phyloP scores from a whole-genome alignment of 2,329 filamentous ascomycete species.

The Zasmidium citrigriseum region DNA sequence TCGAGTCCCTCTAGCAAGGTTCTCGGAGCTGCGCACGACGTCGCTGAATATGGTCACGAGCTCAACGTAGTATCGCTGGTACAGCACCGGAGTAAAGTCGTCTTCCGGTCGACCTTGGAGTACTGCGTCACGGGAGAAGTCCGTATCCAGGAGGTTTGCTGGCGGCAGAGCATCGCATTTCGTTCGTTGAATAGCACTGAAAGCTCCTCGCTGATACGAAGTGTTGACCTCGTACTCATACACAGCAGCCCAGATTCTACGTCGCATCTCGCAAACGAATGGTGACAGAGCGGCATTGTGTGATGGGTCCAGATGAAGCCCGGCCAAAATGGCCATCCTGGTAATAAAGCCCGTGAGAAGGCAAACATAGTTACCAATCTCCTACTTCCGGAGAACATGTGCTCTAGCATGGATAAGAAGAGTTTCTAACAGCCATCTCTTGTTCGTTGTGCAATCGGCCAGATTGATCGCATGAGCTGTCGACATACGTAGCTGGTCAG shows the following conservation, averaged over 20 bases:
- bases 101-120: not conserved
- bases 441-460: not conserved
- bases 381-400: not conserved
- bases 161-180: not conserved
- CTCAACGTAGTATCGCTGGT: not conserved
- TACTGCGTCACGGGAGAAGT: not conserved
- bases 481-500: not conserved
- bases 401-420: not conserved
- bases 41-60: not conserved
- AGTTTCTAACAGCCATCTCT: not conserved
- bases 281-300: not conserved
- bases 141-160: not conserved
- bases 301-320: not conserved
- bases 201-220: not conserved
- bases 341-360: not conserved
- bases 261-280: not conserved
- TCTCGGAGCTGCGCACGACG: not conserved
- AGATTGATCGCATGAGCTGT: not conserved
- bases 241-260: not conserved
- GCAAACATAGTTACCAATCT: not conserved
- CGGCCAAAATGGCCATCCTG: not conserved
- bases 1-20: not conserved
- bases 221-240: not conserved
- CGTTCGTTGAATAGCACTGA: not conserved
- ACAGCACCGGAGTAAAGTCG: not conserved